Evolutionary conservation across 352 stramenopile genomes (phyloP), one percentile per base, ranked within the genome.

Genomic region (Globisporangium yorkense): DNA sequence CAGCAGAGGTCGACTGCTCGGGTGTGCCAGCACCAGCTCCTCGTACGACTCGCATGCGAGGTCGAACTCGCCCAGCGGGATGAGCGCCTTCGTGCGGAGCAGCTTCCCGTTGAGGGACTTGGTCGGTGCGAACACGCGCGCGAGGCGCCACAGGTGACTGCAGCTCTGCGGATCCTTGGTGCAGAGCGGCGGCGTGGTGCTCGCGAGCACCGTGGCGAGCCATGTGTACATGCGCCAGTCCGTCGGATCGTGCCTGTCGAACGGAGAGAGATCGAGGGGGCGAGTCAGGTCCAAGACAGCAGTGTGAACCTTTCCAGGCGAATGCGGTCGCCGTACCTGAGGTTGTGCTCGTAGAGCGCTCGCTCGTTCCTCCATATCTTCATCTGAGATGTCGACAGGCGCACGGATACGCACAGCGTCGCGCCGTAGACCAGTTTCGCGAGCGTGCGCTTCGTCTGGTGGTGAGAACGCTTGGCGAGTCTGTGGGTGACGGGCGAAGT

Each of bases 141-240:
- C 47, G 7, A 71, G 51, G 27, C 72, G 47, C 56, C 48, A 68
- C 15, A 74, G 27, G 27, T 51, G 39, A 0, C 51, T 41, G 33
- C 65, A 76, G 8, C 49, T 43, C n/a, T 61, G 24, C 29, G 63
- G 35, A 15, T 67, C 49, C 0, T 29, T 57, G 24, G 9, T 39
- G 45, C 64, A 65, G 18, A 49, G 4, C 7, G 41, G 10, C 13
- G 40, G 40, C 49, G 18, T 46, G 33, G 2, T 21, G 35, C 4
- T 33, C 51, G 18, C 24, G 15, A 52, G 40, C 3, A 33, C 31
- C 18, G 12, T n/a, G 35, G 33, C 62, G 3, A 63, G 59, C n/a
- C 63, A 61, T 24, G 84, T 70, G 40, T 85, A 53, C n/a, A 75
- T 59, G 13, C 76, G 70, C 77, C 77, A 88, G 53, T 87, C 77